Base-by-base conservation (phyloP, 1,284 basidiomycete genomes). In the Coniferiporia weirii region DNA sequence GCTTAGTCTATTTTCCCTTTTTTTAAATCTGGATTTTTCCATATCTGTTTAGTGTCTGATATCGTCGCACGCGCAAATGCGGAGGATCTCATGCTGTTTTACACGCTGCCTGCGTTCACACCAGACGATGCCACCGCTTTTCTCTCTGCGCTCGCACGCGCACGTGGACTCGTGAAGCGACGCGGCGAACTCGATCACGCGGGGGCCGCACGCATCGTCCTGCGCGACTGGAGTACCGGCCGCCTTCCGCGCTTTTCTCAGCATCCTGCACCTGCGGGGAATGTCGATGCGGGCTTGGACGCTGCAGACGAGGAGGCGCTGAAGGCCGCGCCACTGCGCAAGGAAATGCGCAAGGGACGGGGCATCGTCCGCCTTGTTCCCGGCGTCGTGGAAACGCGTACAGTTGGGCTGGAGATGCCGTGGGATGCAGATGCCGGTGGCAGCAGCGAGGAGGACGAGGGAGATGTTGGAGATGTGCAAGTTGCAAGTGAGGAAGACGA, bases 191-290 rank as follows among this genome's bases (percentile, higher is more conserved):
- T 85, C 17, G 95, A 98, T 72, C 73, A 93, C 58, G 80, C 84
- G 10, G 85, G 84, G 20, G 91, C 95, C 1, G 89, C 92, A 8
- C 87, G 92, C 22, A 80, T 89, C 56, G 78, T 98, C 45, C 79
- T 98, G 47, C 86, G 91, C 27, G 95, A 98, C 74, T 99, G 95
- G 95, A 87, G 83, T 63, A 80, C 79, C 4, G 91, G 89, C 54
- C 85, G 83, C 64, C 83, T 98, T 67, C 81, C 85, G 13, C 88
- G 91, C 68, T 96, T 90, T 74, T 87, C 89, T 5, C 71, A 79
- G 19, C 84, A 87, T 1, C n/a, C 20, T 43, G n/a, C 40, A 13
- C 32, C 34, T 1, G 22, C 20, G 49, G 49, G 13, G 60, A 34
- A 67, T 19, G 54, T 66, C 34, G 55, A 73, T 34, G 61, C 69